Evolutionary conservation across 352 stramenopile species (phyloP).

Genomic region (Globisporangium abappressorium): DNA sequence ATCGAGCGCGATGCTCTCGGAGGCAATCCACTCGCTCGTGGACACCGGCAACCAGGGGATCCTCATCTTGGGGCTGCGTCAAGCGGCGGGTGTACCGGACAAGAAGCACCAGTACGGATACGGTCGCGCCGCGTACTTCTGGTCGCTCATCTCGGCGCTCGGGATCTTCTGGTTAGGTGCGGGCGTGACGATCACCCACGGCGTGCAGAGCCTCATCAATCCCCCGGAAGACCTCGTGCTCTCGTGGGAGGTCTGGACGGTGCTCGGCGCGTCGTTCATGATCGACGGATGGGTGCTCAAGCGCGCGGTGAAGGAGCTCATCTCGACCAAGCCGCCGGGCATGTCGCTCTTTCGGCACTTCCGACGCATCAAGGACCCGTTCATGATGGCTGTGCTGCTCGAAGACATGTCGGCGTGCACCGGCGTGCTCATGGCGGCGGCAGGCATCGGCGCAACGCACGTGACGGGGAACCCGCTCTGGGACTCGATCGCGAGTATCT

Average conservation of each 20-base stretch:
- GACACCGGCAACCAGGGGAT: conserved; percentile 97
- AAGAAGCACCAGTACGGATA: conserved; percentile 97
- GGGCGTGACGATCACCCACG: conserved; percentile 93
- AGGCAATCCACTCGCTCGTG: conserved; percentile 96
- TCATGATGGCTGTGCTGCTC: conserved; percentile 96
- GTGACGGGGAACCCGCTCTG: conserved; percentile 92
- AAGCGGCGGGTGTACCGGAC: conserved; percentile 87
- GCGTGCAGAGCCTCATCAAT: conserved; percentile 78
- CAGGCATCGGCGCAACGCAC: conserved; percentile 91
- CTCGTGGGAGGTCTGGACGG: conserved; percentile 93
- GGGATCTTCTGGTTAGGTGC: conserved; percentile 97
- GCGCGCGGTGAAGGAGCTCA: conserved; percentile 88
- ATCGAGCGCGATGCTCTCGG: conserved; percentile 95
- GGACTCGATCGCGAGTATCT: conserved; percentile 95
- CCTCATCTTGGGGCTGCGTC: conserved; percentile 78
- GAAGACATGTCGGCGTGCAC: conserved; percentile 97
- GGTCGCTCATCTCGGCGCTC: conserved; percentile 97
- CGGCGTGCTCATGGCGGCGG: conserved; percentile 94
- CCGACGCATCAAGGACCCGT: conserved; percentile 90
- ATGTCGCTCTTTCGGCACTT: conserved; percentile 74
- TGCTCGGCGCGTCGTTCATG: conserved; percentile 92
- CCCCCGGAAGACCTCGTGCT: conserved; percentile 60
- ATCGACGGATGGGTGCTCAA: conserved; percentile 96
- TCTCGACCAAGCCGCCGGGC: conserved; percentile 64
- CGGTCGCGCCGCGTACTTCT: conserved; percentile 97